Conservation (phyloP, 129 eudicot genomes). For the Artemisia tridentata region DNA sequence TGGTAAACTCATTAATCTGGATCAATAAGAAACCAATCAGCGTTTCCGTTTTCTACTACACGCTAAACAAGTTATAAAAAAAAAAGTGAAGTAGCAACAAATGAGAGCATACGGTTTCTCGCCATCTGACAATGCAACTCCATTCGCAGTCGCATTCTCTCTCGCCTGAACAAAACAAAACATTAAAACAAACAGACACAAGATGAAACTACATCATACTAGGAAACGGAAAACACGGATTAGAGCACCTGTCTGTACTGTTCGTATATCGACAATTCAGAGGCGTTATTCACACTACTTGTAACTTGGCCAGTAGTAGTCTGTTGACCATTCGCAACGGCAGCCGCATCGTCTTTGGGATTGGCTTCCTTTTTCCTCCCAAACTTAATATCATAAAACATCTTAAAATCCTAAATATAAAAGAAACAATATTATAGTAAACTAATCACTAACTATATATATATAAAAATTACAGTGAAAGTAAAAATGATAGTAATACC, state of each 20-base stretch:
- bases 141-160: constrained; percentile 45
- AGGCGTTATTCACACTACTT: constrained; percentile 44
- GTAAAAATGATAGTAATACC: constrained; percentile 22
- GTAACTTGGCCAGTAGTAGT: constrained; percentile 29
- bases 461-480: too few relatives aligned
- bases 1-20: too few relatives aligned
- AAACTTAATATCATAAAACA: constrained; percentile 96
- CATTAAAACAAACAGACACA: not conserved
- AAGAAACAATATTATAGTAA: constrained; percentile 36
- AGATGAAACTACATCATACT: constrained; percentile 1
- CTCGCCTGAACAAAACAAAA: constrained; percentile 36
- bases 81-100: constrained; percentile 4
- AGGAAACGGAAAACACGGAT: not conserved
- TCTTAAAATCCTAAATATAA: constrained; percentile 85
- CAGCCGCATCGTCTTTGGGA: constrained; percentile 31
- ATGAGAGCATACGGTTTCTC: constrained; percentile 65
- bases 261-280: constrained; percentile 82
- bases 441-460: constrained; percentile 6
- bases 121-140: constrained; percentile 29
- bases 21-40: too few relatives aligned
- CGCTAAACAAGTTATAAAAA: not conserved
- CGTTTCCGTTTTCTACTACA: too few relatives aligned
- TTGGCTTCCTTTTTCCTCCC: constrained; percentile 80
- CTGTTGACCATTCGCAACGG: constrained; percentile 39
- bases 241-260: constrained; percentile 67